Percentiles rank a stretch among this genome's conserved stretches.
Evolutionary conservation across 2,329 filamentous ascomycete genomes (phyloP).

Genomic region (Pseudomassariella vexata): DNA sequence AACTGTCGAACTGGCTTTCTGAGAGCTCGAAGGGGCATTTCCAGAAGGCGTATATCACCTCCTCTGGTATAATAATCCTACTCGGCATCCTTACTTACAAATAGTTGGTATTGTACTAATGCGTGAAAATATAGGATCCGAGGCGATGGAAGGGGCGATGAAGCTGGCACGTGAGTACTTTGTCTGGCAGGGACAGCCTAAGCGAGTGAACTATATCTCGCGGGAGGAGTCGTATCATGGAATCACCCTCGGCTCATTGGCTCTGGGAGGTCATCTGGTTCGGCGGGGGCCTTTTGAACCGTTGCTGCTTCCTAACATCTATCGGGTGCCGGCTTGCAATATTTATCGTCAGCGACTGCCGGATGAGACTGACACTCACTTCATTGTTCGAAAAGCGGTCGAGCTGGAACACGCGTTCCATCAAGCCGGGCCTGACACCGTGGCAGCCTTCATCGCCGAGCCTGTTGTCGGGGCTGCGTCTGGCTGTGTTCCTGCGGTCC

Average conservation of each 20-base stretch:
- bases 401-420: slow-evolving; percentile 61
- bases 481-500: slow-evolving; percentile 55
- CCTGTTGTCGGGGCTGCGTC: slow-evolving; percentile 60
- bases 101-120: background rate
- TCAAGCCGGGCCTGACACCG: slow-evolving; percentile 53
- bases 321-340: slow-evolving; percentile 57
- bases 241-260: slow-evolving; percentile 58
- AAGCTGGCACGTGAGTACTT: slow-evolving; percentile 66
- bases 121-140: slow-evolving; percentile 43
- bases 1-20: slow-evolving; percentile 33
- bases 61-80: slow-evolving; percentile 22
- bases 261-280: slow-evolving; percentile 52
- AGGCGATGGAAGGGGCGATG: slow-evolving; percentile 63
- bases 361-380: slow-evolving; percentile 46
- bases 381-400: slow-evolving; percentile 50
- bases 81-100: background rate
- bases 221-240: slow-evolving; percentile 65
- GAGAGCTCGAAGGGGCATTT: slow-evolving; percentile 29
- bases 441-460: slow-evolving; percentile 62
- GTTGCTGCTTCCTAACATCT: slow-evolving; percentile 47
- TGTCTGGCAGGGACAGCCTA: slow-evolving; percentile 45
- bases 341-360: slow-evolving; percentile 50
- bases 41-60: slow-evolving; percentile 31
- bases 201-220: slow-evolving; percentile 57
- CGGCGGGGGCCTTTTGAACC: slow-evolving; percentile 53